Conservation (phyloP, 805 yeast species). For the Candida sithepensis region DNA sequence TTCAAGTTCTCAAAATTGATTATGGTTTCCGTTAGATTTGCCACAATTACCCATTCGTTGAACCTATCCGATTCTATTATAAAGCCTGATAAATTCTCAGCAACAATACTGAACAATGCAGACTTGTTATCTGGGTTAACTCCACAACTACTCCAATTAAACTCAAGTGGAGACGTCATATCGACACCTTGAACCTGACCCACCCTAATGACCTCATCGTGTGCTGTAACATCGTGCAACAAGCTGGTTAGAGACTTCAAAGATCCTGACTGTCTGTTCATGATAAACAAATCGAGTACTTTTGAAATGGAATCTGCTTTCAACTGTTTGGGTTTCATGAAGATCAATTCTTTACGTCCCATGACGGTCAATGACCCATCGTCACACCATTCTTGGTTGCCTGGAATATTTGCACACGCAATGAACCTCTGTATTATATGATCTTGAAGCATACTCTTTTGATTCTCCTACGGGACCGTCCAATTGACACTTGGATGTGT, state of each 20-base stretch:
- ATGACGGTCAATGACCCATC: background rate
- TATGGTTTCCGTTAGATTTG: conserved; percentile 12
- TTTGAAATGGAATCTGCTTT: background rate
- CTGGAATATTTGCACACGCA: background rate
- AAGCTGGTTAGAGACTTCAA: conserved; percentile 13
- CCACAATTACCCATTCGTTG: conserved; percentile 15
- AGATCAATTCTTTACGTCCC: background rate
- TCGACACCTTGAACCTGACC: conserved; percentile 16
- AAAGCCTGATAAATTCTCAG: conserved; percentile 18
- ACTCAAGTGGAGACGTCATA: conserved; percentile 11
- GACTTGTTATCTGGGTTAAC: conserved; percentile 11
- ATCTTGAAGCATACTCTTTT: background rate
- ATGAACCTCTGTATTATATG: background rate
- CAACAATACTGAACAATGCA: conserved; percentile 14
- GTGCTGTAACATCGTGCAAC: conserved; percentile 9
- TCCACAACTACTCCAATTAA: conserved; percentile 22
- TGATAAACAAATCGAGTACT: background rate
- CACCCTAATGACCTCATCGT: conserved; percentile 15
- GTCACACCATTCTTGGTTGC: background rate
- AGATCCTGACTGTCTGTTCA: background rate
- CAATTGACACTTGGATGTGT: too few species aligned
- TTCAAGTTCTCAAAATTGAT: conserved; percentile 6
- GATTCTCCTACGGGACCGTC: too few species aligned
- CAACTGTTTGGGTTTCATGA: background rate
- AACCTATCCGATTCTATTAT: conserved; percentile 13